Evolutionary conservation across 2,329 filamentous ascomycete species (phyloP), one percentile per base, ranked within the genome.

Genomic region (Mollisia scopiformis): DNA sequence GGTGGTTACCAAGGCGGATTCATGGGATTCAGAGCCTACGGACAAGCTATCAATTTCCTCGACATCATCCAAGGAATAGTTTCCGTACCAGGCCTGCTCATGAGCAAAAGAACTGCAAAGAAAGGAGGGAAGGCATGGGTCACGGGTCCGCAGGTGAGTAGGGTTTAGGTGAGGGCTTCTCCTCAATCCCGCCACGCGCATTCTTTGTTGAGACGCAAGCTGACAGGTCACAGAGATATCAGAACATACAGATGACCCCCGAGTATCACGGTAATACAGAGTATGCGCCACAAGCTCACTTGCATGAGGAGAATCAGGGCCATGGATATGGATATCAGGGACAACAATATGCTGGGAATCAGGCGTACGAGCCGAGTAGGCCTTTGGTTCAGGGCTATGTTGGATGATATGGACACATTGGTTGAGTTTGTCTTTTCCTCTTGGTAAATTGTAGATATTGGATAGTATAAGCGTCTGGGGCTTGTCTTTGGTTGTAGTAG

Each of bases 1-100:
- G 58, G 58, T 8, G 55, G 60, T 6, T 65, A 67, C 27, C 46
- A 56, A 23, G 65, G 65, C 21, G 65, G 65, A 23, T 39, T 51
- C 11, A 10, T 65, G 13, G 65, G 65, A 23, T 39, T 60, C 21
- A 60, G 30, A 35, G 65, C 63, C 30, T 50, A 65, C 16, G 11
- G 51, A 1, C n/a, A 61, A 37, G 62, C 63, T 6, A 16, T 65
- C 10, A 64, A 65, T 37, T 46, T 64, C 14, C 14, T 25, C 21
- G 57, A 59, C 30, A 55, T 59, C 13, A n/a, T 59, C 10, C 2
- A 27, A 21, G 57, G 57, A 2, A 55, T 59, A 10, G 19, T 55
- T 13, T 50, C 39, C 8, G 33, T 59, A 0, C 57, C 57, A n/a
- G 13, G 27, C 1, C 10, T 56, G 25, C 49, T 47, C 13, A 4